Conservation (phyloP, 129 eudicot species). For the Pseudognaphalium luteoalbum region DNA sequence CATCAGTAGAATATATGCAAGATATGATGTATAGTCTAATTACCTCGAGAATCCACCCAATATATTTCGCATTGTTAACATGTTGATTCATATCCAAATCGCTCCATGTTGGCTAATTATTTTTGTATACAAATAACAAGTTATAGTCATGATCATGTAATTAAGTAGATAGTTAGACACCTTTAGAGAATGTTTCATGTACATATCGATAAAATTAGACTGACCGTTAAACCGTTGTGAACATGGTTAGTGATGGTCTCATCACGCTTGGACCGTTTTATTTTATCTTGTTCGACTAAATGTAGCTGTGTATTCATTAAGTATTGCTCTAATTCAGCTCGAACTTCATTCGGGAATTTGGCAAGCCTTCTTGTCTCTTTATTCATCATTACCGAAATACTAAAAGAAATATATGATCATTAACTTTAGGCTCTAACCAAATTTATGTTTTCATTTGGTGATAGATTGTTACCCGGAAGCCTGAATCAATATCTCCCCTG, state of each 20-base stretch:
- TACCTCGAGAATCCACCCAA: slow-evolving; percentile 91
- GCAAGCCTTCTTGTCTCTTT: slow-evolving; percentile 75
- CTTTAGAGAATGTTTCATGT: no score
- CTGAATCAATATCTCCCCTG: slow-evolving; percentile 64
- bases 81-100: slow-evolving; percentile 78
- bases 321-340: slow-evolving; percentile 53
- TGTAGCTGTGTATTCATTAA: slow-evolving; percentile 59
- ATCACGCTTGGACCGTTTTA: slow-evolving; percentile 56
- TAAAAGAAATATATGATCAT: slow-evolving; percentile 27
- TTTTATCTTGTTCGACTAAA: slow-evolving; percentile 49
- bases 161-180: not conserved
- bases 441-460: not conserved
- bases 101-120: slow-evolving; percentile 68
- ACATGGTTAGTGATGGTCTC: slow-evolving; percentile 49
- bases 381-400: slow-evolving; percentile 76
- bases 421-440: not conserved
- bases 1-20: not conserved
- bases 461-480: slow-evolving; percentile 60
- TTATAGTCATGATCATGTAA: not conserved
- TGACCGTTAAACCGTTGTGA: slow-evolving; percentile 58
- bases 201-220: not conserved
- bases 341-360: slow-evolving; percentile 74
- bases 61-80: slow-evolving; percentile 79
- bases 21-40: not conserved
- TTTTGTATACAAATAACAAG: not conserved